Evolutionary conservation across 176 grass and related monocot genomes (phyloP), one percentile per base, ranked within the genome.

Genomic region (Zoysia pacifica): DNA sequence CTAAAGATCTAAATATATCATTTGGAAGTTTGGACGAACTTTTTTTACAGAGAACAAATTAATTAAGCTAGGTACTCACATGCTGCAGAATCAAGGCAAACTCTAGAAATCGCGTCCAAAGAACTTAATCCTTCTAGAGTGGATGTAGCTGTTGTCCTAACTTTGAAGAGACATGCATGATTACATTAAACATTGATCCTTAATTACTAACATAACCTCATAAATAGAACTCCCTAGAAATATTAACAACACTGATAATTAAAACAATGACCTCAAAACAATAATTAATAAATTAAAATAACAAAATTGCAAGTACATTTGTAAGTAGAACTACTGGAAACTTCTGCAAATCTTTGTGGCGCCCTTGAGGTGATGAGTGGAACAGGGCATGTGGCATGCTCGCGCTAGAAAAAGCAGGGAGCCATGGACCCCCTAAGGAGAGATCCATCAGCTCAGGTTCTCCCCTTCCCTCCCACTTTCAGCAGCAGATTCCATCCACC

Each of bases 401-500:
- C 77, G 74, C 65, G 39, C 11, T 37, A 4, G 75, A 65, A 79
- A 79, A 79, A 79, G 81, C 81, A 62, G 84, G 87, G 71, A 76
- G 28, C 28, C 28, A 28, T 28, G 28, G 28, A 28, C 28, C 28
- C 47, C 70, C 28, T 41, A 69, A 42, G 55, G 35, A 61, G 48
- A 74, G 84, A 94, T 89, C 89, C 89, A 85, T 77, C 86, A 58
- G 83, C 76, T 84, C 43, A 83, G 77, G 76, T 89, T 76, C 81
- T 84, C 77, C 56, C 46, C 85, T 60, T 72, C 62, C 76, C 80
- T 86, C 71, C 67, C 70, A 70, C 69, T 86, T 84, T 72, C 48
- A 74, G 80, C 28, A 28, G 28, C 60, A 85, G 80, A 81, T 86
- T 91, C 89, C 76, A 60, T 37, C 28, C 43, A 42, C 40, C 73